Conservation (phyloP, 257 asterid genomes). For the Nicotiana obtusifolia region DNA sequence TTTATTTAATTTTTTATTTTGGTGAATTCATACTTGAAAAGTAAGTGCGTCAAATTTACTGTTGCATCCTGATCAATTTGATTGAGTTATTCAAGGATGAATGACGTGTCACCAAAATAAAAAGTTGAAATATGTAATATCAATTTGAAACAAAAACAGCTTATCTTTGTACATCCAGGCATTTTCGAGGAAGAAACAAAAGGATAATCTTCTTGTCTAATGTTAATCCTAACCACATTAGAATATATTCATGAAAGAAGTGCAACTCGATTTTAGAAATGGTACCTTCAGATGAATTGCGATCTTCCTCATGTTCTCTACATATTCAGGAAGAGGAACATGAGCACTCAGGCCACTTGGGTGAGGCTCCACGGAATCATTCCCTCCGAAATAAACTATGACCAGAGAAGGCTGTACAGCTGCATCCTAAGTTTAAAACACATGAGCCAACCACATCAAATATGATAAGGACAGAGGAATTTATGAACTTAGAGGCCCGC, state of each 20-base stretch:
- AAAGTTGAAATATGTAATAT: neutral
- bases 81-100: neutral
- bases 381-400: constrained; percentile 60
- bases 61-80: neutral
- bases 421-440: constrained; percentile 34
- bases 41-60: neutral
- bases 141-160: neutral
- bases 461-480: neutral
- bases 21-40: neutral
- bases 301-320: constrained; percentile 51
- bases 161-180: neutral
- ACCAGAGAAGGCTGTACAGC: constrained; percentile 57
- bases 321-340: constrained; percentile 62
- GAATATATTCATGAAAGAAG: neutral
- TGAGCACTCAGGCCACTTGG: constrained; percentile 45
- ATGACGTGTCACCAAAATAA: neutral
- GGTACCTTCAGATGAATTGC: constrained; percentile 49
- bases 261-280: neutral
- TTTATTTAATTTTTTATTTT: neutral
- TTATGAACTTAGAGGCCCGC: neutral
- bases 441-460: neutral
- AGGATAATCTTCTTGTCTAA: neutral
- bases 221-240: neutral
- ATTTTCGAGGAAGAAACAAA: neutral
- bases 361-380: constrained; percentile 47